These are phyloP conservation scores for Citrus reticulata DNA, from an alignment of 345 rosid genomes.

Conservation along the genomic window DNA sequence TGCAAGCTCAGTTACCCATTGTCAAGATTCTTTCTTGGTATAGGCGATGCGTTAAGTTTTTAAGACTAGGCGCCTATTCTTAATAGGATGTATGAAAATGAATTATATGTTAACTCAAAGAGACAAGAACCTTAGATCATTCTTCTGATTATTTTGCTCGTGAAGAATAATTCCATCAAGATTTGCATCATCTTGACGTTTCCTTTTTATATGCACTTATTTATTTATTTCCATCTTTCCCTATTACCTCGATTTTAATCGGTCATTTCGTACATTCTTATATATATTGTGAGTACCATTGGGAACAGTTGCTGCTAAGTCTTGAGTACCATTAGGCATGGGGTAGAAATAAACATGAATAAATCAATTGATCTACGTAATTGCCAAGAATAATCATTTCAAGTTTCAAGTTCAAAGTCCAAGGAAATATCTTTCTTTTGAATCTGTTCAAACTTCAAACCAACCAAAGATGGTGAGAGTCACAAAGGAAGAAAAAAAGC, in stretches of 20 bases:
- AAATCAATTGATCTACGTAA: background rate
- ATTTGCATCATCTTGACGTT: background rate
- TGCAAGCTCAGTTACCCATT: background rate
- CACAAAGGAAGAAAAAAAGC: too few species aligned
- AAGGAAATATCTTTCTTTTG: too few species aligned
- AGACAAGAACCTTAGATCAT: background rate
- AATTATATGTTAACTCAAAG: background rate
- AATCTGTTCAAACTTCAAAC: too few species aligned
- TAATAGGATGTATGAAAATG: background rate
- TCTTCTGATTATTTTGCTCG: background rate
- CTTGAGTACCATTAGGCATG: too few species aligned
- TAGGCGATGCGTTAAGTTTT: background rate
- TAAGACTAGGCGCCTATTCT: background rate
- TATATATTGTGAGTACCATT: too few species aligned
- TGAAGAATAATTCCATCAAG: too few species aligned
- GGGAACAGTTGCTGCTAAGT: too few species aligned
- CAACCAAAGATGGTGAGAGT: background rate
- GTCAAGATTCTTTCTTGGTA: background rate
- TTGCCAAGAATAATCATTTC: background rate
- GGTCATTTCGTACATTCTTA: background rate
- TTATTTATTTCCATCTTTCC: background rate
- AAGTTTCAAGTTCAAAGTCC: slow-evolving; percentile 4
- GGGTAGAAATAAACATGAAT: background rate
- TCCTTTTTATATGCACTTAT: background rate
- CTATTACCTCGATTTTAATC: background rate